These are phyloP conservation scores for Flaveria robusta DNA, from an alignment of 129 eudicot genomes.

Conservation along the genomic window DNA sequence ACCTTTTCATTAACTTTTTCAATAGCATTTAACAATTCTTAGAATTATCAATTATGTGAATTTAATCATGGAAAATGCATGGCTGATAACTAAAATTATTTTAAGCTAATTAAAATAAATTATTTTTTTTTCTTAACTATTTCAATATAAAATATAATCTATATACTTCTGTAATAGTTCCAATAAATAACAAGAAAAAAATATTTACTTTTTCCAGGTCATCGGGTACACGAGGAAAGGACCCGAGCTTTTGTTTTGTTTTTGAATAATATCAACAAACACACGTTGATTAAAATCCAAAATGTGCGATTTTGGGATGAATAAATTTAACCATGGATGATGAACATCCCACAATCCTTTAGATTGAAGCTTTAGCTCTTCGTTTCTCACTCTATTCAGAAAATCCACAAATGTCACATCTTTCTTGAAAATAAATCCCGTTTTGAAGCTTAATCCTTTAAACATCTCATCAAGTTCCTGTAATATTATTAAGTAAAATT, in stretches of 20 bases:
- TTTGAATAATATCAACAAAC: constrained; percentile 50
- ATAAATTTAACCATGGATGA: constrained; percentile 92
- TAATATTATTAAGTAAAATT: background rate
- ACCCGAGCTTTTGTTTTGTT: constrained; percentile 51
- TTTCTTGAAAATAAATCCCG: constrained; percentile 57
- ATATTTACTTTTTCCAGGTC: constrained; percentile 52
- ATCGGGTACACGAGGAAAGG: constrained; percentile 84
- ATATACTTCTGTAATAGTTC: background rate
- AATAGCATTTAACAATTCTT: background rate
- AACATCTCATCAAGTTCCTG: constrained; percentile 55
- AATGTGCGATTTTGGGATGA: constrained; percentile 69
- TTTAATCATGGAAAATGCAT: background rate
- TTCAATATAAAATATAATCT: background rate
- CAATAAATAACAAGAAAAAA: background rate
- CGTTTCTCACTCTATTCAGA: constrained; percentile 65
- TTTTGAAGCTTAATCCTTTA: constrained; percentile 45
- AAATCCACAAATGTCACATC: constrained; percentile 59
- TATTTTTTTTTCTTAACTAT: background rate
- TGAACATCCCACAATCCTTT: constrained; percentile 71
- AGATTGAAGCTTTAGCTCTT: constrained; percentile 56
- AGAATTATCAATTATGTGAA: no score
- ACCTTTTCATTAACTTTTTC: background rate
- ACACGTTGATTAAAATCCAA: constrained; percentile 60
- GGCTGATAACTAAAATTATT: background rate
- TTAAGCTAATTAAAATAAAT: background rate